Conservation (phyloP, 495 filamentous ascomycete genomes). For the Pseudevernia furfuracea region DNA sequence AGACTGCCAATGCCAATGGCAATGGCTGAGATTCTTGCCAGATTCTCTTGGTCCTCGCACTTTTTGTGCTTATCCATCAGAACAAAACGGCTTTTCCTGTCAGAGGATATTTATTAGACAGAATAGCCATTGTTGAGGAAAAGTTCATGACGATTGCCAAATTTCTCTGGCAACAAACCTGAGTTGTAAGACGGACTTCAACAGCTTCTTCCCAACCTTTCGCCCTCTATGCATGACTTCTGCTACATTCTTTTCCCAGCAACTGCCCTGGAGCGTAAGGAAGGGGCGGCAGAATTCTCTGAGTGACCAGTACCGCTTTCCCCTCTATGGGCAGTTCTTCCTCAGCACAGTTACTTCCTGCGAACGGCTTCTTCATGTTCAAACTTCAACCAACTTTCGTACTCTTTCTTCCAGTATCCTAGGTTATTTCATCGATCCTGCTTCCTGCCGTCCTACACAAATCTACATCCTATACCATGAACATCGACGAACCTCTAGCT, state of each 20-base stretch:
- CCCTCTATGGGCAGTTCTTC: background rate
- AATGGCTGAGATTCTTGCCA: too few species aligned
- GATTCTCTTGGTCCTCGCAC: too few species aligned
- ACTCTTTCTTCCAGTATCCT: conserved; percentile 3
- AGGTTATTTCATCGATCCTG: background rate
- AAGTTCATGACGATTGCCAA: too few species aligned
- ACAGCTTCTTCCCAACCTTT: too few species aligned
- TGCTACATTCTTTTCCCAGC: background rate
- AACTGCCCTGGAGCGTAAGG: background rate
- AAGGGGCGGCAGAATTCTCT: background rate
- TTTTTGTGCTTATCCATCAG: too few species aligned
- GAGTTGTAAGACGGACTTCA: too few species aligned
- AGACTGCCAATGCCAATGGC: too few species aligned
- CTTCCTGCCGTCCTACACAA: background rate
- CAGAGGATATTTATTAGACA: too few species aligned
- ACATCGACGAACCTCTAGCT: conserved; percentile 16
- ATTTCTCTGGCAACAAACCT: too few species aligned
- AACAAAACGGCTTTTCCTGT: too few species aligned
- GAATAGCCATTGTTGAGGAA: too few species aligned
- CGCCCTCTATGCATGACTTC: too few species aligned
- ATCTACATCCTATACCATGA: conserved; percentile 14
- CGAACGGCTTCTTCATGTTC: background rate
- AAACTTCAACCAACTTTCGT: background rate
- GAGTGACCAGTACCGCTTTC: background rate
- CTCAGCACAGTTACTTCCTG: background rate